Conservation (phyloP, 352 stramenopile genomes). For the Phytophthora hibernalis region DNA sequence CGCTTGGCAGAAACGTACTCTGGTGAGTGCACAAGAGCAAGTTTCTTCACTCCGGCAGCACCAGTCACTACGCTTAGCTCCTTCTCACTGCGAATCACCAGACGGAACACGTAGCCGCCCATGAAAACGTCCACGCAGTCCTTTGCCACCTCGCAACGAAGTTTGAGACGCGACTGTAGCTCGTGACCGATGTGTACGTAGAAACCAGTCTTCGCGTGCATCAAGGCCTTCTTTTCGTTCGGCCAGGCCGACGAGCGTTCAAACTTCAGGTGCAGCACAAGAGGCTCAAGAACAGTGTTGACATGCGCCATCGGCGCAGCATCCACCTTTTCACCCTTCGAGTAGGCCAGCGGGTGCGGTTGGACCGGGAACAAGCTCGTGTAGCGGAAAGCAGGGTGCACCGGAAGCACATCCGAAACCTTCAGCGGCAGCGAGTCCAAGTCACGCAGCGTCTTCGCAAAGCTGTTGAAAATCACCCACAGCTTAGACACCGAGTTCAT, state of each 20-base stretch:
- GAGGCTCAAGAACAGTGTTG: conserved; percentile 77
- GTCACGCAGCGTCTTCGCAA: conserved; percentile 77
- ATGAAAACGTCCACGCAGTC: conserved; percentile 86
- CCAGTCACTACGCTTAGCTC: conserved; percentile 72
- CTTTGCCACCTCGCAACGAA: conserved; percentile 78
- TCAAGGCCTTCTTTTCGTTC: conserved; percentile 77
- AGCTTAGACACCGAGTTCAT: conserved; percentile 82
- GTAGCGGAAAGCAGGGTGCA: conserved; percentile 87
- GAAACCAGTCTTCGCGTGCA: conserved; percentile 89
- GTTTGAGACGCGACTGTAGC: conserved; percentile 61
- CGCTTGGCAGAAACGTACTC: conserved; percentile 73
- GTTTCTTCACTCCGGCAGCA: conserved; percentile 58
- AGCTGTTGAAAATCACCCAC: conserved; percentile 83
- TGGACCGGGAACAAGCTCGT: conserved; percentile 86
- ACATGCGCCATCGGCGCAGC: conserved; percentile 65
- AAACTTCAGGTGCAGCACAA: conserved; percentile 81
- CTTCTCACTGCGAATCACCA: conserved; percentile 85
- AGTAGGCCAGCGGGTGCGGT: conserved; percentile 88
- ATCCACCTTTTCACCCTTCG: conserved; percentile 69
- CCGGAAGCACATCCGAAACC: conserved; percentile 81
- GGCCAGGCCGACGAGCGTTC: conserved; percentile 90
- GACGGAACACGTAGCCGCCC: conserved; percentile 84
- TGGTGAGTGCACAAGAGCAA: conserved; percentile 64
- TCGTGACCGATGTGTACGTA: conserved; percentile 90
- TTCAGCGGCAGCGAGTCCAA: conserved; percentile 87